Conservation (phyloP, 2,329 filamentous ascomycete genomes). For the Fusarium dlaminii region DNA sequence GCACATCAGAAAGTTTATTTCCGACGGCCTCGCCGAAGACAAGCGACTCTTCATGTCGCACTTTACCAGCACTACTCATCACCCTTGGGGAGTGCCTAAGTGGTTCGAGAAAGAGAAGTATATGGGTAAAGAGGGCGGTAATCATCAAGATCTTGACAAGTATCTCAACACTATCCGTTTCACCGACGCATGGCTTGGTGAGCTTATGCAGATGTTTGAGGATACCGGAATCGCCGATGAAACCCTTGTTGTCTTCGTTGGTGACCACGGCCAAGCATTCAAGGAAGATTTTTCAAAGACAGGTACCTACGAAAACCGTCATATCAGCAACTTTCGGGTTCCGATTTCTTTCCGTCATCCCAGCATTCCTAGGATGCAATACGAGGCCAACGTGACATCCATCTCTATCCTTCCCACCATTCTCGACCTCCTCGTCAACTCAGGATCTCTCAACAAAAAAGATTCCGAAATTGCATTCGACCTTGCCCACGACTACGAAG, state of each 20-base stretch:
- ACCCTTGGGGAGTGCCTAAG: conserved; percentile 42
- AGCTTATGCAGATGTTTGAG: conserved; percentile 45
- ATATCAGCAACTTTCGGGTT: conserved; percentile 46
- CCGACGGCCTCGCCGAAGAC: conserved; percentile 42
- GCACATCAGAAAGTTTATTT: conserved; percentile 46
- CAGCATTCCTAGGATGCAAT: conserved; percentile 43
- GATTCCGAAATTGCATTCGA: conserved; percentile 40
- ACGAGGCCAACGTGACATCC: conserved; percentile 44
- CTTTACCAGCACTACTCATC: conserved; percentile 49
- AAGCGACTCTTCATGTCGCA: conserved; percentile 49
- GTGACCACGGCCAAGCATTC: conserved; percentile 48
- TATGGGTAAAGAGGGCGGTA: conserved; percentile 35
- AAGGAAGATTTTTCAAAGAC: conserved; percentile 45
- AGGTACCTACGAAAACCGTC: conserved; percentile 46
- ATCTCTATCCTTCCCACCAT: conserved; percentile 47
- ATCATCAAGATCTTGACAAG: conserved; percentile 44
- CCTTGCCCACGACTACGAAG: conserved; percentile 46
- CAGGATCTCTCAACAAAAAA: conserved; percentile 40
- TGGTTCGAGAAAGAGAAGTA: conserved; percentile 40
- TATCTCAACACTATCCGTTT: conserved; percentile 47
- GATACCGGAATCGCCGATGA: conserved; percentile 46
- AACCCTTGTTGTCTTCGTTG: conserved; percentile 46
- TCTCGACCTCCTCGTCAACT: conserved; percentile 46
- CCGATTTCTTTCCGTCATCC: conserved; percentile 47
- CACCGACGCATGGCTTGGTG: conserved; percentile 46